These are phyloP conservation scores for Debaryomyces nepalensis DNA, from an alignment of 1,139 yeast species.

Conservation along the genomic window DNA sequence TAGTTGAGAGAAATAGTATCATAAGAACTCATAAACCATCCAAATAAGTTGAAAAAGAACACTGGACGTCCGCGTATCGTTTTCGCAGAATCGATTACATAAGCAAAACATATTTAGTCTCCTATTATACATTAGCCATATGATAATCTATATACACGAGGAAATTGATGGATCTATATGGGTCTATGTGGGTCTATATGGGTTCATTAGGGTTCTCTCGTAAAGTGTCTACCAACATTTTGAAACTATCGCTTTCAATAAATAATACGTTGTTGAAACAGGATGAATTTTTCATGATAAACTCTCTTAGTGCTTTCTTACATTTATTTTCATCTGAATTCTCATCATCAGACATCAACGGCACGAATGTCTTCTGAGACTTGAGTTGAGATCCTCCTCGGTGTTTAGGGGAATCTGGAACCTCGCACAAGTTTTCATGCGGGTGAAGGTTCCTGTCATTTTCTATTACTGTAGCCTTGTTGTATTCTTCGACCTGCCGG, in stretches of 20 bases:
- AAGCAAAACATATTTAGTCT: background rate
- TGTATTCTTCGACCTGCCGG: conserved; percentile 18
- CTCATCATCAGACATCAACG: background rate
- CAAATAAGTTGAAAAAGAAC: background rate
- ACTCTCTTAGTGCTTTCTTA: conserved; percentile 16
- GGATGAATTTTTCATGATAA: conserved; percentile 17
- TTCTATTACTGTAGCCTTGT: conserved; percentile 14
- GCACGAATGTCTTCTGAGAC: conserved; percentile 3
- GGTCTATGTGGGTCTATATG: too few relatives aligned
- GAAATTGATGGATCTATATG: too few relatives aligned
- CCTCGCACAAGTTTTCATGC: background rate
- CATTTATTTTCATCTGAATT: conserved; percentile 8
- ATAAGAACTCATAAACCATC: background rate
- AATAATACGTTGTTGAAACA: conserved; percentile 17
- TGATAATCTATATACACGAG: too few relatives aligned
- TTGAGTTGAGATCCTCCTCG: background rate
- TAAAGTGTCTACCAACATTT: conserved; percentile 12
- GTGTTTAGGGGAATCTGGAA: background rate
- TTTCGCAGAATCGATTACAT: conserved; percentile 4
- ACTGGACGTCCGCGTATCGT: conserved; percentile 9
- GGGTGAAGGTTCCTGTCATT: conserved; percentile 4
- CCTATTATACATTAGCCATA: conserved; percentile 1
- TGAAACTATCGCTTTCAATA: conserved; percentile 16
- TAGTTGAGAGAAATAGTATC: background rate
- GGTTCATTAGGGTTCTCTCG: conserved; percentile 15